Percentiles rank a stretch among this genome's conserved stretches.
Conservation (phyloP, 345 rosid genomes). For the Rhodamnia rubescens region DNA sequence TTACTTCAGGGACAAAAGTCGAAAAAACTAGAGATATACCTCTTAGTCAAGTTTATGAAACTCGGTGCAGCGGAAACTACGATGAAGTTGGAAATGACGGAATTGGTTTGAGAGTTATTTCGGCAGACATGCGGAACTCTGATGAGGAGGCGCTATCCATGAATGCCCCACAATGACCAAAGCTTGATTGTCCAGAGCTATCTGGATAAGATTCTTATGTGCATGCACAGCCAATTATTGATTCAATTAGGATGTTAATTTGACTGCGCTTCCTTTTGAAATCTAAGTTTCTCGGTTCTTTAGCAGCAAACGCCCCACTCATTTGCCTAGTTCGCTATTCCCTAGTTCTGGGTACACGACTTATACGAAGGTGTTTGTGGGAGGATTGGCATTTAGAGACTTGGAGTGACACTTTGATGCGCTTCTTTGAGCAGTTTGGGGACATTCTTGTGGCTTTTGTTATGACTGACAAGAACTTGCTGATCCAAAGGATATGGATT, state of each 20-base stretch:
- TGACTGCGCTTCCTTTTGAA: background rate
- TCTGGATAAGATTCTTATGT: background rate
- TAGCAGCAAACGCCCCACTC: background rate
- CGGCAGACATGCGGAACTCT: background rate
- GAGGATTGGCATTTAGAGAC: slow-evolving; percentile 33
- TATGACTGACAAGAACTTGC: slow-evolving; percentile 24
- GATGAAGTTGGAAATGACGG: background rate
- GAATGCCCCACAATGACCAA: background rate
- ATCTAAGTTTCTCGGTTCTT: background rate
- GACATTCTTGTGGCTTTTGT: slow-evolving; percentile 31
- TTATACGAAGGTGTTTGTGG: slow-evolving; percentile 23
- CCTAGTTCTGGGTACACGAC: slow-evolving; percentile 13
- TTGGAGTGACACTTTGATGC: slow-evolving; percentile 15
- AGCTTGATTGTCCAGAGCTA: background rate
- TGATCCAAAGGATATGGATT: slow-evolving; percentile 39
- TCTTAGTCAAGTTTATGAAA: background rate
- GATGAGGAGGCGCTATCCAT: slow-evolving; percentile 7
- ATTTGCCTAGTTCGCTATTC: background rate
- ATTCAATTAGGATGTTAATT: slow-evolving; percentile 48
- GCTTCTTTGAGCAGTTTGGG: slow-evolving; percentile 26
- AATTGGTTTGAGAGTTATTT: background rate
- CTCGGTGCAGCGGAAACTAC: background rate
- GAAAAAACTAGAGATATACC: background rate
- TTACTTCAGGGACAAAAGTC: background rate
- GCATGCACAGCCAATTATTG: slow-evolving; percentile 35